Evolutionary conservation across 805 yeast genomes (phyloP), one percentile per base, ranked within the genome.

Genomic region (Kuraishia piskuri): DNA sequence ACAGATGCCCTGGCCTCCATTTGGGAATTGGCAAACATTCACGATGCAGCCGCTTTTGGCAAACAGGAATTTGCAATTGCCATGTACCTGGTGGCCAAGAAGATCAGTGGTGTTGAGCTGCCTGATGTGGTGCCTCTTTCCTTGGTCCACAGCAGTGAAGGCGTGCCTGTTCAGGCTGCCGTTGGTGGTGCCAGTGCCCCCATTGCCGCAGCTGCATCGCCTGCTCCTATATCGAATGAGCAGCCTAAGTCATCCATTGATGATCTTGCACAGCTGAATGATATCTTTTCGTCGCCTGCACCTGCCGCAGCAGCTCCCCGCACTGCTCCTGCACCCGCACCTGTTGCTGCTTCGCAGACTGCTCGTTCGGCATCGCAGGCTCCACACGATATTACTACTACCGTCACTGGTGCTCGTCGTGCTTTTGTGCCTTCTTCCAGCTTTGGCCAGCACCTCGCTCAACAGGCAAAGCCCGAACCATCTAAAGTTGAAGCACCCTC

Each of bases 21-120:
- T 47, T 94, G 99, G 99, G 99, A 94, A 69, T 75, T 94, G 59
- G 82, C 98, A 9, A 97, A 94, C 66, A 78, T 90, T 57, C 86
- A 88, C 59, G 90, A 90, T 67, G 82, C 88, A 48, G 97, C 97
- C 23, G 78, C 78, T 46, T 90, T 94, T 63, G 77, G 88, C 50
- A 82, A 79, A 61, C 75, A 81, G 58, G 99, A 94, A 67, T 94
- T 94, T 67, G 84, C 95, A 2, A 85, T 94, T 63, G 97, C 98
- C 19, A 86, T 94, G 89, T 92, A 85, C 65, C 78, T 94, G 59
- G 94, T 94, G 8, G 95, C 90, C 69, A 88, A 86, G 68, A 86
- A 80, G 62, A 74, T 91, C 55, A 78, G 87, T 1, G 98, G 98
- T 20, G 60, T 62, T 54, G 83, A 79, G 24, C 74, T 94, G 58